Base-by-base conservation (phyloP, 2,329 filamentous ascomycete species). In the Coniochaeta ligniaria region DNA sequence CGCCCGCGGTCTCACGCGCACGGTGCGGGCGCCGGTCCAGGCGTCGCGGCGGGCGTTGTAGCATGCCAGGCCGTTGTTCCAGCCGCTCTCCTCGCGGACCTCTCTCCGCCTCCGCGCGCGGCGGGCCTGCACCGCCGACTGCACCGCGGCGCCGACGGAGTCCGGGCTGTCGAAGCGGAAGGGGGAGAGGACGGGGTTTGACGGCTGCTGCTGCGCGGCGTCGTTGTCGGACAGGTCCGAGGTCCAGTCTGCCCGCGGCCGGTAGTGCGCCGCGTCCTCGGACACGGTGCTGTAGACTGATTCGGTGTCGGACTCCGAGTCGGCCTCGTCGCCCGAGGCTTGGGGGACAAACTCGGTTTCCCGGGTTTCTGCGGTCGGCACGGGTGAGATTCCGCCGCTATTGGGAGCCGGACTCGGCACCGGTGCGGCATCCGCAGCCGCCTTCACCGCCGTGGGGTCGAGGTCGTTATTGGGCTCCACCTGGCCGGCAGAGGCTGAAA, bases 1-100 rank as follows among this genome's bases (percentile, higher is more conserved):
- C 6, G 77, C 73, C 65, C 81, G 83, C 45, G 77, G 76, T 60
- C 80, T 80, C 55, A 85, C 72, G 55, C 81, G 81, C 38, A 82
- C 83, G 12, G 78, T 81, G 64, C 83, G 83, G 35, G 92, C 93
- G 35, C 90, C 88, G 1, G 92, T 94, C 94, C 94, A 98, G 7
- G 86, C 87, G 74, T 96, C 86, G 57, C 93, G 83, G 61, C 91
- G 81, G 33, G 87, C 84, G 62, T 87, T 83, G 74, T 91, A 98
- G 71, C 89, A 89, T n/a, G 86, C 83, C 60, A 97, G 72, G 0
- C 94, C 94, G 41, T 88, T 80, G 68, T 97, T 98, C 87, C 90
- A 96, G 33, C 78, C 72, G 75, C 86, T 83, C 75, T 91, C 88
- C 60, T 86, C 84, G 63, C 84, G 81, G 57, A 84, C 70, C 57